Base-by-base conservation (phyloP, 1,284 basidiomycete species). In the Caloboletus firmus region DNA sequence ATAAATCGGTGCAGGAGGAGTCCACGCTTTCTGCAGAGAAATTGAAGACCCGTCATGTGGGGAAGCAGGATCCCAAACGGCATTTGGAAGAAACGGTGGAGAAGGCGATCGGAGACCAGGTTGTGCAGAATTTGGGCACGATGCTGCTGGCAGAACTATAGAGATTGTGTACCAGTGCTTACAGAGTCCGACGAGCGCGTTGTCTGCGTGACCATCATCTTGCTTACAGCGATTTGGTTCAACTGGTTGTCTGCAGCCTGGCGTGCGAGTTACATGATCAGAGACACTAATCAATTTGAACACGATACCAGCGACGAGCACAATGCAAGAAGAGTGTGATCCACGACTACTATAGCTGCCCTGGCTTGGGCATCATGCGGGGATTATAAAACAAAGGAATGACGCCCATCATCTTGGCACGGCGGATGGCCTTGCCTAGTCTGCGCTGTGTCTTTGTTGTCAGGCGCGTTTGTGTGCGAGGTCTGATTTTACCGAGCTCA, bases 1-100 rank as follows among this genome's bases (percentile, higher is more conserved):
- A 95, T 73, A 96, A 96, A 72, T 95, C 93, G 0, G 93, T 98
- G 35, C 91, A 95, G 74, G 95, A 98, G 72, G 95, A 98, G 73
- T 89, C 93, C 49, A 96, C 93, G 26, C 76, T 98, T 54, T 90
- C 93, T 18, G 70, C 88, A 17, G 92, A 96, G 46, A 93, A 97
- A 69, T 80, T 97, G 46, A 95, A 96, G 77, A 97, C 93, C 52
- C 84, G 95, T 59, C 95, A 98, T 73, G 95, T 98, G 63, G 95
- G 95, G 56, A 98, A 97, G 75, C 93, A 96, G 66, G 95, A 98
- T 76, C 95, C 95, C 42, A 98, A 98, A 76, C 84, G 95, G 64
- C 95, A 98, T 78, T 73, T 98, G 60, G 94, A 96, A 68, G 95
- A 97, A 74, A 89, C 91, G 30, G 95, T 96, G n/a, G 95, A 97